Evolutionary conservation across 306 rosid species (phyloP), one percentile per base, ranked within the genome.

Genomic region (Vigna mungo): DNA sequence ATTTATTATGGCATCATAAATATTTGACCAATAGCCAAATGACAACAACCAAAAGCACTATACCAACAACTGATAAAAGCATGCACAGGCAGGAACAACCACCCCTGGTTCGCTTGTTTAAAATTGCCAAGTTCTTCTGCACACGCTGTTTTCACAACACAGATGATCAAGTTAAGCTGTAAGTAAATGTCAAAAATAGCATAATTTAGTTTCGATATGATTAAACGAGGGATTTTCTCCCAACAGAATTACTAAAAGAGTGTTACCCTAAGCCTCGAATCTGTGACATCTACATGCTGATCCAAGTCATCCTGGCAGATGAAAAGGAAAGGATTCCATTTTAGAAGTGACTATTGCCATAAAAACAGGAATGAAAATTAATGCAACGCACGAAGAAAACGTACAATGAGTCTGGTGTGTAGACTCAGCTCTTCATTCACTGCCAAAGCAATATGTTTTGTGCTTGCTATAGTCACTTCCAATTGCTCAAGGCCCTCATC

Each of bases 361-460:
- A 16, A 43, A 46, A 71, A 37, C 6, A 25, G 36, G 34, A 68
- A 68, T 61, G 23, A 54, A 67, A 43, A 71, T 59, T 55, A 49
- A 68, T 54, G 63, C 11, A 49, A 68, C 59, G 63, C 11, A 67
- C 46, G 53, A 20, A 11, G 76, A 71, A 56, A 61, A 71, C 93
- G 55, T 89, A 96, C 99, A 76, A 96, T 96, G 75, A 96, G 97
- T 82, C 96, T 88, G 23, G 97, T 84, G 87, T 96, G 99, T 43
- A 95, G 91, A 76, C 55, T 88, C 72, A 95, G 87, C 81, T 96
- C 99, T 86, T 96, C 99, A 72, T 92, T 92, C 82, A 96, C 99
- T 15, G 99, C 97, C 88, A 96, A 81, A 18, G 98, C 99, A 86
- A 96, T 92, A 86, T 96, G 99, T 81, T 96, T 96, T 37, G 99